Base-by-base conservation (phyloP, 805 yeast genomes). In the Maudiozyma pseudohumilis region DNA sequence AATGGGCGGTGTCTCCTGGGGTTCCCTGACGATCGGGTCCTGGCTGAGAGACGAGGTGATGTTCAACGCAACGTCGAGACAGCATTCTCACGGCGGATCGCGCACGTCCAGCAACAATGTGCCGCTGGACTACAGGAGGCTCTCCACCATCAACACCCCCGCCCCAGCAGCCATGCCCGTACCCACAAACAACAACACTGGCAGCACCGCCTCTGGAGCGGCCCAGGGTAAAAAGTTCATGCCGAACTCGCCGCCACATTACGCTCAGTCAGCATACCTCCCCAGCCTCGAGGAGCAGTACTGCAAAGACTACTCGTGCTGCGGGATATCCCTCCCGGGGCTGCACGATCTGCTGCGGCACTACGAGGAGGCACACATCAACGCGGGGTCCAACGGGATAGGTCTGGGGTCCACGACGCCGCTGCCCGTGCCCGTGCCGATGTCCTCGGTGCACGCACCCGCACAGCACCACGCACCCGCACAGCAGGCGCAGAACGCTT, bases 1-100 rank as follows among this genome's bases (percentile, higher is more conserved):
- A 9, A 84, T 92, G 80, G 97, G 97, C 31, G 98, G 97, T 33
- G 83, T 89, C 24, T 80, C 94, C 7, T 89, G 96, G 96, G 97
- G 97, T 17, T 87, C 95, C 3, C 76, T 88, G 40, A 81, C 94
- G 20, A 87, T 89, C 22, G 96, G 96, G 11, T 79, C 92, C 12
- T 89, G 98, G 98, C 67, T 89, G 18, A 82, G 87, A 55, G 97
- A 89, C 59, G 98, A 89, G 54, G 89, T 82, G 15, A 70, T 82
- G 76, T 72, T 80, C 24, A 41, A 41, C 26, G 30, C 32, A 5
- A 36, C 38, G 5, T n/a, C 22, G 11, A 37, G 33, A 22, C 32
- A 35, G 13, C 35, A 29, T 24, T 30, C 35, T 8, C 34, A 27
- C 10, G 24, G 22, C n/a, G 31, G 28, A 16, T 20, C 34, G 2